Evolutionary conservation across 2,329 filamentous ascomycete species (phyloP), one percentile per base, ranked within the genome.

Genomic region (Dothidotthia symphoricarpi): DNA sequence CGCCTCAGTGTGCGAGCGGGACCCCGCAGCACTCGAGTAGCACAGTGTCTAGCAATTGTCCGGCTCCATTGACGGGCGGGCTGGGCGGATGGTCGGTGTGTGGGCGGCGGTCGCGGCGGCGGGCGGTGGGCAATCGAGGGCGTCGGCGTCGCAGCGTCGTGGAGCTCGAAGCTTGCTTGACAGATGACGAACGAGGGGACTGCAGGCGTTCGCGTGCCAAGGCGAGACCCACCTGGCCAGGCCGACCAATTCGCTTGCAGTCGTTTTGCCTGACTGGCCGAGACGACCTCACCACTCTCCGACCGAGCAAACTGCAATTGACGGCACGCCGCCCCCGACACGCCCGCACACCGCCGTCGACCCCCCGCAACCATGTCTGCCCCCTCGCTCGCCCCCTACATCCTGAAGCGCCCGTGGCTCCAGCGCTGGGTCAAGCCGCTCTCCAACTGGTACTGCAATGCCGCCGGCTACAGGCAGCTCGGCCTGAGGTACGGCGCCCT

Each of bases 401-500:
- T 96, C 66, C 67, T 82, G 67, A 85, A 85, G 77, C 83, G 89
- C 64, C 90, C 91, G 57, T 95, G 87, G 87, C 81, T 97, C 66
- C 75, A 76, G 71, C 83, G 77, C 59, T 77, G 85, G 74, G 74
- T 97, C 70, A 81, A 75, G 75, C 93, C 93, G 54, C 67, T 95
- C 53, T 81, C 90, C 71, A 80, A 82, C 64, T 95, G 88, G 88
- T 97, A 97, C 76, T 74, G 75, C 73, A 85, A 91, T 68, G 85
- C 88, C 61, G 80, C 90, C 60, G 91, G 91, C 68, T 95, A 96
- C 80, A 85, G 89, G 73, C 82, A 91, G 80, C 78, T 96, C 64
- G 91, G 91, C 64, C 78, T 96, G 73, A 86, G 78, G 89, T 95
- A 85, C 69, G 73, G 43, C 49, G 28, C 30, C 39, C 41, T n/a